Conservation (phyloP, 2,329 filamentous ascomycete genomes). For the Xylariaceae sp. region DNA sequence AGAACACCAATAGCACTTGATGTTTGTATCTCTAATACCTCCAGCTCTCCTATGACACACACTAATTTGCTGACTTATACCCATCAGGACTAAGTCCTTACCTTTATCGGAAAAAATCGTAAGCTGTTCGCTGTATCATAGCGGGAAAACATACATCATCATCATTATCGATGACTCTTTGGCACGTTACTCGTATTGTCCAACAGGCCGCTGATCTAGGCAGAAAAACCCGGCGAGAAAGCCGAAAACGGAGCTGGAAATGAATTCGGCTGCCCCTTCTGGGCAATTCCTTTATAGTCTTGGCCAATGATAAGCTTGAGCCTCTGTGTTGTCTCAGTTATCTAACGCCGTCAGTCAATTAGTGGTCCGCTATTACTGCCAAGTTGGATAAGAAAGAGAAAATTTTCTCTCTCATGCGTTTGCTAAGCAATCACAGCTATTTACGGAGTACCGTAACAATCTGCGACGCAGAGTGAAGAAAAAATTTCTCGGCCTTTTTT, state of each 20-base stretch:
- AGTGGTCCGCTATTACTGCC: no score
- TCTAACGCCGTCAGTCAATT: no score
- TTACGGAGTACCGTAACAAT: conserved; percentile 14
- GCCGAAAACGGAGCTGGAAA: conserved; percentile 28
- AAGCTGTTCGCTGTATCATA: no score
- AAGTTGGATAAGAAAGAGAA: no score
- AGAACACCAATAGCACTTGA: no score
- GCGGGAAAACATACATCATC: neutral
- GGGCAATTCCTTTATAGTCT: conserved; percentile 13
- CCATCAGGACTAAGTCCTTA: no score
- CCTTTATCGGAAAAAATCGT: no score
- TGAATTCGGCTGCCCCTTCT: conserved; percentile 16
- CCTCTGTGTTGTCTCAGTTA: conserved; percentile 20
- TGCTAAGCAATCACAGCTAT: conserved; percentile 17
- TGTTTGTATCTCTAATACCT: no score
- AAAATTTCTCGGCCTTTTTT: conserved; percentile 18
- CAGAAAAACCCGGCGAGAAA: conserved; percentile 14
- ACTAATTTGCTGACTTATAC: no score
- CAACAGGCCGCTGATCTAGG: conserved; percentile 9
- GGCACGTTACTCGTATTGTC: no score
- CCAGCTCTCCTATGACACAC: no score
- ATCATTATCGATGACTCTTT: conserved; percentile 11
- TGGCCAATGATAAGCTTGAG: conserved; percentile 22
- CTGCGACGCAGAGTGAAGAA: conserved; percentile 10
- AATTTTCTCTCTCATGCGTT: no score